Conservation (phyloP, 2,329 filamentous ascomycete genomes). For the Curvularia lunata region DNA sequence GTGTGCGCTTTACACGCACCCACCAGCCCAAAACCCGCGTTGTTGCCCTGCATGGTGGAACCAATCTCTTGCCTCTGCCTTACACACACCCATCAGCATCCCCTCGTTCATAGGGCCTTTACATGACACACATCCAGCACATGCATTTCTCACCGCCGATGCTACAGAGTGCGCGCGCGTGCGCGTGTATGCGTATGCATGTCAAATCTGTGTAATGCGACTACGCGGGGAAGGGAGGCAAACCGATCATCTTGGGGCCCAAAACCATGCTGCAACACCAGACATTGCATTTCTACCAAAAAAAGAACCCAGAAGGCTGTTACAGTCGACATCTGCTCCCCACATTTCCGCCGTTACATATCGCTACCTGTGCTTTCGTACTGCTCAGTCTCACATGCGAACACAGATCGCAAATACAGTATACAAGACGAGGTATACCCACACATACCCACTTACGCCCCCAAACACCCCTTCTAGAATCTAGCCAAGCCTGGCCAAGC, state of each 20-base stretch:
- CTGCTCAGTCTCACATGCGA: neutral
- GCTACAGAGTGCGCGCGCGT: neutral
- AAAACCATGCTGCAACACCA: neutral
- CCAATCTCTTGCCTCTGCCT: neutral
- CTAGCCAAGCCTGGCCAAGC: neutral
- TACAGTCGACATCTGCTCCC: neutral
- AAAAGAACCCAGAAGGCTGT: neutral
- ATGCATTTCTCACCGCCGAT: constrained; percentile 7
- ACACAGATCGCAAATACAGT: neutral
- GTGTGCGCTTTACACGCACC: neutral
- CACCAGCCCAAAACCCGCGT: neutral
- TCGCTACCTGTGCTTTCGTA: neutral
- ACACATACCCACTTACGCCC: neutral
- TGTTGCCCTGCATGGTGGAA: neutral
- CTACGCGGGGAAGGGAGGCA: neutral
- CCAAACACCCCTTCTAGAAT: neutral
- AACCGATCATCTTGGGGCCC: neutral
- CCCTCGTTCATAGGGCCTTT: neutral
- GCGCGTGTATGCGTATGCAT: neutral
- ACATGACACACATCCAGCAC: constrained; percentile 1
- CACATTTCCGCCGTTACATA: neutral
- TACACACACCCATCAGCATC: neutral
- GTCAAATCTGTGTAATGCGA: neutral
- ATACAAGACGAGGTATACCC: neutral
- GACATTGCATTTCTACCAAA: neutral